Conservation (phyloP, 2,329 filamentous ascomycete genomes). For the Beauveria bassiana region DNA sequence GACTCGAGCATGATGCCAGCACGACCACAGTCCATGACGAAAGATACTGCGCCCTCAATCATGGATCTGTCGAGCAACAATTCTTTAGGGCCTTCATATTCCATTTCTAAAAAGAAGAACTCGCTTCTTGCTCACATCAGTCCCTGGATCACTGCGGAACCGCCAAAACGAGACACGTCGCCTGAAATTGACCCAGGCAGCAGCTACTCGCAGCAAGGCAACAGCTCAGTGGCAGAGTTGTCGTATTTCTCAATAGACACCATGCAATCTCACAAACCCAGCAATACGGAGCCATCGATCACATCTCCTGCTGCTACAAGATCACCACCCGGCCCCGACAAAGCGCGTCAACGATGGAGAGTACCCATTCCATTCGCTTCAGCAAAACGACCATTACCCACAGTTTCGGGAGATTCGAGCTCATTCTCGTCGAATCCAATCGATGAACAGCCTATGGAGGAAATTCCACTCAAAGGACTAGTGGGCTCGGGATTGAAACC, state of each 20-base stretch:
- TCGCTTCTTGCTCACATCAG: conserved; percentile 2
- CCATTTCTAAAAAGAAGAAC: neutral
- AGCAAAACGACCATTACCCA: conserved; percentile 20
- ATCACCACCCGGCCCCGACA: conserved; percentile 8
- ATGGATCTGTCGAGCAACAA: conserved; percentile 9
- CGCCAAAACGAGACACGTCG: neutral
- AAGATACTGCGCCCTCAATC: neutral
- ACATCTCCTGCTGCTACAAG: neutral
- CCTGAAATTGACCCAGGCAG: neutral
- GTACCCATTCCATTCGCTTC: conserved; percentile 19
- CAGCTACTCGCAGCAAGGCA: conserved; percentile 6
- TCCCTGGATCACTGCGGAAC: neutral
- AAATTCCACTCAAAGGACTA: conserved; percentile 28
- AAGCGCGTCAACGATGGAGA: conserved; percentile 25
- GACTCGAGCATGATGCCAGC: neutral
- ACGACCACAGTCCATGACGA: neutral
- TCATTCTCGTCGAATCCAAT: conserved; percentile 28
- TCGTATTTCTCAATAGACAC: conserved; percentile 1
- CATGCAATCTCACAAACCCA: neutral
- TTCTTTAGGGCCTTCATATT: conserved; percentile 3
- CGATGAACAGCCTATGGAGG: conserved; percentile 28
- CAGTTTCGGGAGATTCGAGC: conserved; percentile 26
- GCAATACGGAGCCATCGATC: neutral
- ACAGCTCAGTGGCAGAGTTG: neutral
- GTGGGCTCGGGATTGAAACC: conserved; percentile 20